Evolutionary conservation across 179 eudicot genomes (phyloP).

Genomic region (Heliamphora pulchella): DNA sequence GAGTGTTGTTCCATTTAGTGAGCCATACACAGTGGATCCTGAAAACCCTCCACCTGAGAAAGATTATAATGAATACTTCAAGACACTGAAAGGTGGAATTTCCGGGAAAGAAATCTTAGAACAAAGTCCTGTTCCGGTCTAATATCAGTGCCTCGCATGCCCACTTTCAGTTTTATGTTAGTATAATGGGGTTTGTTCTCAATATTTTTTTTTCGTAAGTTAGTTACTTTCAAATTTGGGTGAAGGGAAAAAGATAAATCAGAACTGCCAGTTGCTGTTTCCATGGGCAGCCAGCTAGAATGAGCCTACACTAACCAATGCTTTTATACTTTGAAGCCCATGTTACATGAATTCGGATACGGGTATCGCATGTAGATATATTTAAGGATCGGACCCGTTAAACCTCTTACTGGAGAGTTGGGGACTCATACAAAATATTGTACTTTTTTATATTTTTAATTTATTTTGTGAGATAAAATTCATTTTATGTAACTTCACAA

Average conservation of each 20-base stretch:
- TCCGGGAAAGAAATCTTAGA: slow-evolving; percentile 86
- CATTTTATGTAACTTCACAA: too few relatives aligned
- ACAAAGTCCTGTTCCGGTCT: slow-evolving; percentile 45
- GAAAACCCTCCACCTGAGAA: slow-evolving; percentile 89
- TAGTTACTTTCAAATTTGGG: background rate
- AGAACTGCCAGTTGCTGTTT: background rate
- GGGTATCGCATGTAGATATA: too few relatives aligned
- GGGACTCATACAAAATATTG: too few relatives aligned
- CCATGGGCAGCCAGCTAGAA: too few relatives aligned
- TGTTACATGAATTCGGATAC: too few relatives aligned
- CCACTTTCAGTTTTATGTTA: background rate
- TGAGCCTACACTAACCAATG: too few relatives aligned
- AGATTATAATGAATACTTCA: slow-evolving; percentile 75
- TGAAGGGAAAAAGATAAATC: background rate
- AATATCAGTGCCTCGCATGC: slow-evolving; percentile 20
- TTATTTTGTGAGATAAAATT: too few relatives aligned
- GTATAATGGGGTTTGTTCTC: background rate
- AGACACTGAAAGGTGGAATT: slow-evolving; percentile 67
- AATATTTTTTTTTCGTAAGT: background rate
- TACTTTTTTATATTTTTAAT: too few relatives aligned
- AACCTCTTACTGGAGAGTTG: too few relatives aligned
- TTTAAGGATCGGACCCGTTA: too few relatives aligned
- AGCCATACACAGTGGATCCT: slow-evolving; percentile 78
- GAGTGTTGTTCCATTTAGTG: slow-evolving; percentile 81
- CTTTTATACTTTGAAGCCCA: too few relatives aligned